Evolutionary conservation across 139 green algal species (phyloP).

Genomic region (Chloropicon primus): DNA sequence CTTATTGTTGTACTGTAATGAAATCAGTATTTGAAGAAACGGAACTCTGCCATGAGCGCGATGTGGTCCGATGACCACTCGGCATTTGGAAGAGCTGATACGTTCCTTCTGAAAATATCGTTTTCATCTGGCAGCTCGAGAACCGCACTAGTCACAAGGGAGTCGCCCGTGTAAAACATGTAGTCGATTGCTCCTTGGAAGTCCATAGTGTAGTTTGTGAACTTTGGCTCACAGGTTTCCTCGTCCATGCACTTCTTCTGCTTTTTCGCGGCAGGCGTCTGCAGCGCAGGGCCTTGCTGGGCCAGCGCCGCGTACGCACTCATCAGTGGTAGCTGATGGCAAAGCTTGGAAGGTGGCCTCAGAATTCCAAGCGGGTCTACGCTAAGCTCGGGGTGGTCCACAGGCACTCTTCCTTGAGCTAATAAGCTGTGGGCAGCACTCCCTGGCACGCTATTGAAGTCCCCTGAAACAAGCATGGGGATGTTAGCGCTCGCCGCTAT

Average conservation of each 20-base stretch:
- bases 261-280: slow-evolving; percentile 8
- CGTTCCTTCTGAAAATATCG: slow-evolving; percentile 30
- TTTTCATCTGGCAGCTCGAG: slow-evolving; percentile 75
- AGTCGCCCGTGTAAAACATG: slow-evolving; percentile 77
- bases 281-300: not conserved
- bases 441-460: slow-evolving; percentile 91
- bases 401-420: slow-evolving; percentile 55
- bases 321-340: slow-evolving; percentile 43
- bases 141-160: slow-evolving; percentile 52
- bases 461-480: slow-evolving; percentile 57
- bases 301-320: slow-evolving; percentile 29
- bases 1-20: not conserved
- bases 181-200: slow-evolving; percentile 94
- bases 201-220: slow-evolving; percentile 76
- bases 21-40: not conserved
- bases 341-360: slow-evolving; percentile 52
- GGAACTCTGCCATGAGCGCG: slow-evolving; percentile 80
- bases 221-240: slow-evolving; percentile 33
- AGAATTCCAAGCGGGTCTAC: slow-evolving; percentile 70
- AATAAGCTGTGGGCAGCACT: slow-evolving; percentile 81
- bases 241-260: slow-evolving; percentile 22
- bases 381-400: slow-evolving; percentile 50
- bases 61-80: slow-evolving; percentile 80
- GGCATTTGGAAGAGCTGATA: slow-evolving; percentile 67
- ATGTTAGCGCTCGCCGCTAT: slow-evolving; percentile 70